These are phyloP conservation scores for Dendrothele bispora DNA, from an alignment of 768 basidiomycete genomes.

Conservation along the genomic window DNA sequence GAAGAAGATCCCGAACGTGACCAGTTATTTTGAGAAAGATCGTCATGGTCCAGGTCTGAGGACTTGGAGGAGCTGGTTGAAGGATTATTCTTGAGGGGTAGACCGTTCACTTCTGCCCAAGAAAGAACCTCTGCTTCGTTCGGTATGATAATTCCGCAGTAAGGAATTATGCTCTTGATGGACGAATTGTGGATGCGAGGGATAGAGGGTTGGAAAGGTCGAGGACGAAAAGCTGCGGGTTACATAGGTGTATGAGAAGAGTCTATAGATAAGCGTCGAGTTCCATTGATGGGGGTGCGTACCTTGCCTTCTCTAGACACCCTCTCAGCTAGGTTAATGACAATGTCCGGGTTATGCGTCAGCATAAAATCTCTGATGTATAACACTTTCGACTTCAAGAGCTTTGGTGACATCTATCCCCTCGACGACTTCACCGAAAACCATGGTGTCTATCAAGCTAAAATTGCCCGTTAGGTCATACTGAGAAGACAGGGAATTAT, in stretches of 20 bases:
- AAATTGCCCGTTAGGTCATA: no score
- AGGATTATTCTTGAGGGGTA: conserved; percentile 46
- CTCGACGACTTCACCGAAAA: no score
- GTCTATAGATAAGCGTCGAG: neutral
- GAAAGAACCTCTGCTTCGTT: conserved; percentile 74
- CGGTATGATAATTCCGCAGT: conserved; percentile 69
- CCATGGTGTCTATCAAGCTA: no score
- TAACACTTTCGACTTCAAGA: conserved; percentile 61
- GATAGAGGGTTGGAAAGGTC: conserved; percentile 81
- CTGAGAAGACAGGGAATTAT: no score
- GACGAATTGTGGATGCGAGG: conserved; percentile 68
- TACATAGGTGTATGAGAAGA: neutral
- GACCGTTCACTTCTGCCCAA: conserved; percentile 56
- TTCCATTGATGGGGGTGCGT: no score
- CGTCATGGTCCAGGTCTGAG: no score
- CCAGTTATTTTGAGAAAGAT: no score
- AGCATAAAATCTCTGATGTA: conserved; percentile 83
- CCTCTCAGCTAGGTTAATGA: conserved; percentile 57
- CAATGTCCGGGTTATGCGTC: conserved; percentile 64
- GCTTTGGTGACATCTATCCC: no score
- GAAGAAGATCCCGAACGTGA: no score
- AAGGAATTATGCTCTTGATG: conserved; percentile 63
- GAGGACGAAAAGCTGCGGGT: conserved; percentile 61
- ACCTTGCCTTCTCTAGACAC: conserved; percentile 60
- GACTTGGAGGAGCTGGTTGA: no score